Conservation (phyloP, 2,329 filamentous ascomycete species). For the Blastomyces silverae region DNA sequence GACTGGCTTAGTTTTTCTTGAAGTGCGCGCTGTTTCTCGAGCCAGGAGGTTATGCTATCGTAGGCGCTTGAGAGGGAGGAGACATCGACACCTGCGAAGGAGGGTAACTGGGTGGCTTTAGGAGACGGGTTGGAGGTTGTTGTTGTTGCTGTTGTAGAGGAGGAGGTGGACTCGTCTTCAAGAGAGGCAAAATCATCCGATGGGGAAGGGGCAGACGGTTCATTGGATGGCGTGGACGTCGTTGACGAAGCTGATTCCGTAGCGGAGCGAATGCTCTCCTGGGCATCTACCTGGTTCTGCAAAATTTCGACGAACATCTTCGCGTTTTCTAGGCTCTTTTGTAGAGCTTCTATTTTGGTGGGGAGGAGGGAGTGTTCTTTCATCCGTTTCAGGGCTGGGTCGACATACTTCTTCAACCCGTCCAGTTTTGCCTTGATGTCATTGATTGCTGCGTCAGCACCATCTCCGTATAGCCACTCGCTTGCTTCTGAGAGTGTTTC, state of each 20-base stretch:
- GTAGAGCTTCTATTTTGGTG: constrained; percentile 58
- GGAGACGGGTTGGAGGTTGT: constrained; percentile 29
- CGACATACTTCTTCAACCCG: constrained; percentile 67
- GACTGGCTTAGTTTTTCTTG: constrained; percentile 64
- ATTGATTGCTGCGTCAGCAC: constrained; percentile 65
- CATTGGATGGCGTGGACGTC: not conserved
- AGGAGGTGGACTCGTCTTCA: constrained; percentile 58
- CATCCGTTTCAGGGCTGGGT: constrained; percentile 68
- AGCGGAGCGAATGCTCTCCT: constrained; percentile 52
- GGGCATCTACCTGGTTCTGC: constrained; percentile 65
- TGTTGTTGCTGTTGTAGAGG: constrained; percentile 24
- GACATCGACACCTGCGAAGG: constrained; percentile 69
- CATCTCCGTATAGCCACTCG: constrained; percentile 89
- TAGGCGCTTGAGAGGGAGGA: constrained; percentile 56
- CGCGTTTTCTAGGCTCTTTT: constrained; percentile 64
- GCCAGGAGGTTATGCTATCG: constrained; percentile 62
- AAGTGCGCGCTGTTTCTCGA: constrained; percentile 61
- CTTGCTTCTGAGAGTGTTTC: constrained; percentile 61
- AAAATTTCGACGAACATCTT: constrained; percentile 64
- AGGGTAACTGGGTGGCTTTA: constrained; percentile 44
- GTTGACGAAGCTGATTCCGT: constrained; percentile 41
- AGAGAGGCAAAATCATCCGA: constrained; percentile 57
- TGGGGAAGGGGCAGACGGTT: constrained; percentile 31
- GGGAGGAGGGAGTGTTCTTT: constrained; percentile 67
- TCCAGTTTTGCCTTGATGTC: constrained; percentile 70